A percentile compares a stretch with the other conserved stretches of the same genome.
Conservation (phyloP, 78 protist species). For the Planoprotostelium fungivorum region DNA sequence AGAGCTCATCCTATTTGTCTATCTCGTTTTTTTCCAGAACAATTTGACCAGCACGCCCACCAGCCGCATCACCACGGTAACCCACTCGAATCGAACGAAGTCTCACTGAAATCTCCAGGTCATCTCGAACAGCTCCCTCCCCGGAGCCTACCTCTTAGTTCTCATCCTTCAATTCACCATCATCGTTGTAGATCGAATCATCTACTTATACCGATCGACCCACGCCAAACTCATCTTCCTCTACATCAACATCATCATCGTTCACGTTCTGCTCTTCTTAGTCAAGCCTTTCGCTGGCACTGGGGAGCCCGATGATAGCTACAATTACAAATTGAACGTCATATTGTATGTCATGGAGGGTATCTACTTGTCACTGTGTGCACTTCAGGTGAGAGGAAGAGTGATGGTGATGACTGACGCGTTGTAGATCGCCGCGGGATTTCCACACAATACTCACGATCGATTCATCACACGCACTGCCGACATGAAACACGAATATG, state of each 20-base stretch:
- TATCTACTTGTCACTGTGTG: conserved; percentile 15
- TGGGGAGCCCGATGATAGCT: conserved; percentile 1
- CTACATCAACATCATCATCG: conserved; percentile 19
- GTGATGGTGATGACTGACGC: conserved; percentile 16
- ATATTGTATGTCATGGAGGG: conserved; percentile 38
- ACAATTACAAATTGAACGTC: conserved; percentile 13
- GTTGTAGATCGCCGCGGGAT: background rate
- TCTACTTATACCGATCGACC: conserved; percentile 32
- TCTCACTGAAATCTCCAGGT: background rate
- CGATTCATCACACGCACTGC: background rate
- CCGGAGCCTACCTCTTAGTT: background rate
- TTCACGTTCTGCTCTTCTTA: conserved; percentile 43
- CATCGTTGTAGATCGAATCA: conserved; percentile 48
- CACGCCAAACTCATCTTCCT: conserved; percentile 36
- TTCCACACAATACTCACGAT: background rate
- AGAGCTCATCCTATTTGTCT: background rate
- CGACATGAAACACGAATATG: background rate
- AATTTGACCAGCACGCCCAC: background rate
- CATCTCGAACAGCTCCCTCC: conserved; percentile 1
- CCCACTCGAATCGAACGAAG: background rate
- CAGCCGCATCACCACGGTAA: background rate
- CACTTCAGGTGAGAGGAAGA: conserved; percentile 51
- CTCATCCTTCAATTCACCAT: conserved; percentile 31
- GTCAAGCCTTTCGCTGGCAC: conserved; percentile 11
- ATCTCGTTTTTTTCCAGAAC: background rate